phyloP scores from a whole-genome alignment of 2,329 filamentous ascomycete species.

The Elsinoe arachidis region DNA sequence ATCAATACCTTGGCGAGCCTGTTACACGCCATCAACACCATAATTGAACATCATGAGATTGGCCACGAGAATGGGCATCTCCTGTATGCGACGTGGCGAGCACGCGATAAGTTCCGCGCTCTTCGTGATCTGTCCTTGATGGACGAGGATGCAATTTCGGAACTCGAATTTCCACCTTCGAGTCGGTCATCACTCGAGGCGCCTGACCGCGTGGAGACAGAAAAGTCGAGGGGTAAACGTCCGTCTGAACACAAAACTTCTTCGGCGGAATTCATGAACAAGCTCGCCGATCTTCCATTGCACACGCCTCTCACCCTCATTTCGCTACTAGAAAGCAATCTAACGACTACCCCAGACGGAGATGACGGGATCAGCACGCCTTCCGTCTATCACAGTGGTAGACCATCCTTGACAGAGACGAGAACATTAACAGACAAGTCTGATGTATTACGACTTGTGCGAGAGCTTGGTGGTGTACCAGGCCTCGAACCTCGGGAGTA shows the following conservation, averaged over 20 bases:
- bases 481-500: slow-evolving; percentile 61
- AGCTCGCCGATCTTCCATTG: slow-evolving; percentile 79
- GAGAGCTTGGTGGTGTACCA: slow-evolving; percentile 40
- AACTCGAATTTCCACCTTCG: slow-evolving; percentile 2
- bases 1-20: slow-evolving; percentile 71
- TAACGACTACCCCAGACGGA: background rate
- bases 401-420: slow-evolving; percentile 18
- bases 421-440: slow-evolving; percentile 8
- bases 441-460: slow-evolving; percentile 21
- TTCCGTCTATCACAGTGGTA: slow-evolving; percentile 30
- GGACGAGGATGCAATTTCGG: slow-evolving; percentile 12
- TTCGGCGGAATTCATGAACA: slow-evolving; percentile 62
- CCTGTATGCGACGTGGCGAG: slow-evolving; percentile 15
- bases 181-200: slow-evolving; percentile 4
- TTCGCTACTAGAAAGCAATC: slow-evolving; percentile 45
- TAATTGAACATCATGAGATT: slow-evolving; percentile 67
- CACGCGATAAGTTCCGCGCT: slow-evolving; percentile 4
- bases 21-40: slow-evolving; percentile 79
- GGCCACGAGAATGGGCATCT: slow-evolving; percentile 19
- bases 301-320: slow-evolving; percentile 81
- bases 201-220: background rate
- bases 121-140: slow-evolving; percentile 11
- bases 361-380: slow-evolving; percentile 33
- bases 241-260: slow-evolving; percentile 10
- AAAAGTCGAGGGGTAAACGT: slow-evolving; percentile 12